Conservation (phyloP, 768 basidiomycete species). For the Xerocomus potaroensis region DNA sequence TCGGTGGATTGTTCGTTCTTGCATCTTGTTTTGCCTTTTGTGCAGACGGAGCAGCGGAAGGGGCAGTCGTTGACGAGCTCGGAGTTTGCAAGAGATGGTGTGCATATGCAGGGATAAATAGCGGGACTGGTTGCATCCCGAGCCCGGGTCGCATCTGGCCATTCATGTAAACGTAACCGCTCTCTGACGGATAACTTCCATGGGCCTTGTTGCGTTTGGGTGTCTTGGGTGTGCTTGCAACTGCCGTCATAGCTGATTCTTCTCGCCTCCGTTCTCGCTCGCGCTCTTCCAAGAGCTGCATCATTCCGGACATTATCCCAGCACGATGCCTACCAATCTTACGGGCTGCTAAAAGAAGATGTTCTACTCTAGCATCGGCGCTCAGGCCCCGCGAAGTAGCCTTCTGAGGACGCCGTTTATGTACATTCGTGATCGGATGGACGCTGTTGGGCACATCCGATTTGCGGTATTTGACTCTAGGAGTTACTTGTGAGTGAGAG, state of each 20-base stretch:
- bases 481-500: constrained; percentile 16
- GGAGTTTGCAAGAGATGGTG: constrained; percentile 29
- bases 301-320: constrained; percentile 49
- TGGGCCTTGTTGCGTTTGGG: constrained; percentile 30
- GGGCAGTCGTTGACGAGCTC: constrained; percentile 29
- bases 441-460: constrained; percentile 12
- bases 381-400: constrained; percentile 31
- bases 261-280: constrained; percentile 27
- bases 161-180: constrained; percentile 30
- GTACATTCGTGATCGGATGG: constrained; percentile 8
- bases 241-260: constrained; percentile 19
- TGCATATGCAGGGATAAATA: constrained; percentile 29
- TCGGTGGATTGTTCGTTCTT: constrained; percentile 32
- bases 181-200: constrained; percentile 15
- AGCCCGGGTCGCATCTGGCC: constrained; percentile 21
- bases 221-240: constrained; percentile 23
- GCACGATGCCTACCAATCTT: constrained; percentile 61
- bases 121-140: constrained; percentile 29
- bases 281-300: constrained; percentile 33
- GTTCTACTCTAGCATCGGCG: constrained; percentile 68
- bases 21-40: constrained; percentile 16
- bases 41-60: constrained; percentile 23
- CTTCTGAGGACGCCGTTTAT: constrained; percentile 30
- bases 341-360: constrained; percentile 67
- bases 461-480: constrained; percentile 21